These are phyloP conservation scores for Bombardia bombarda DNA, from an alignment of 495 filamentous ascomycete species.

Conservation along the genomic window DNA sequence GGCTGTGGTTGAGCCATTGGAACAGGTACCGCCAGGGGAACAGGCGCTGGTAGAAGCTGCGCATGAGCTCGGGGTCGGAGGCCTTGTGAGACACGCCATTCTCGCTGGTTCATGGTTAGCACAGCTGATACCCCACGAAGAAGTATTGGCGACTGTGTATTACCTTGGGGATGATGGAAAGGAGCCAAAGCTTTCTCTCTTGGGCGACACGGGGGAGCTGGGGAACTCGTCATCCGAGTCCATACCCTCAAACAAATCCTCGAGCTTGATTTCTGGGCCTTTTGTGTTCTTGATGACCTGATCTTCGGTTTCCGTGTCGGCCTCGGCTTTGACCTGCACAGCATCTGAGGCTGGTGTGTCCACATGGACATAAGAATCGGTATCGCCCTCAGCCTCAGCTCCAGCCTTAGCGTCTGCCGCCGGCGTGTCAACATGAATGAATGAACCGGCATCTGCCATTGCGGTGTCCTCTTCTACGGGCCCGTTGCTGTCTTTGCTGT, in stretches of 20 bases:
- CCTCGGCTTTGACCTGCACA: no score
- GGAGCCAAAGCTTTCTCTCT: conserved; percentile 19
- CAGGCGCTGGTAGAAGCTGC: conserved; percentile 87
- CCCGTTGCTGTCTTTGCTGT: no score
- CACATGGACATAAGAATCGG: no score
- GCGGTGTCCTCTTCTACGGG: no score
- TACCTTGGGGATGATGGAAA: conserved; percentile 27
- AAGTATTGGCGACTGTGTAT: no score
- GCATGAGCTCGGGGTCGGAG: conserved; percentile 75
- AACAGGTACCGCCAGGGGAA: conserved; percentile 95
- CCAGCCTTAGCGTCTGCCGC: no score
- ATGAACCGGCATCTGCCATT: no score
- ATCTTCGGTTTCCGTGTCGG: not conserved
- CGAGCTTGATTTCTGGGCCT: conserved; percentile 55
- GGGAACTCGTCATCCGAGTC: conserved; percentile 75
- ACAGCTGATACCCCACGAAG: no score
- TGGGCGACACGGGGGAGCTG: conserved; percentile 29
- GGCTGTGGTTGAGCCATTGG: conserved; percentile 95
- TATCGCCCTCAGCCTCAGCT: no score
- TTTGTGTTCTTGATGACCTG: conserved; percentile 16
- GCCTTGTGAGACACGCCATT: conserved; percentile 14
- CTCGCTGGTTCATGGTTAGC: conserved; percentile 13
- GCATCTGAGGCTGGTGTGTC: no score
- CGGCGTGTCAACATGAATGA: no score
- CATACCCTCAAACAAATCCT: conserved; percentile 71